Conservation (phyloP, 2,329 filamentous ascomycete species). For the Neospermospora avenae region DNA sequence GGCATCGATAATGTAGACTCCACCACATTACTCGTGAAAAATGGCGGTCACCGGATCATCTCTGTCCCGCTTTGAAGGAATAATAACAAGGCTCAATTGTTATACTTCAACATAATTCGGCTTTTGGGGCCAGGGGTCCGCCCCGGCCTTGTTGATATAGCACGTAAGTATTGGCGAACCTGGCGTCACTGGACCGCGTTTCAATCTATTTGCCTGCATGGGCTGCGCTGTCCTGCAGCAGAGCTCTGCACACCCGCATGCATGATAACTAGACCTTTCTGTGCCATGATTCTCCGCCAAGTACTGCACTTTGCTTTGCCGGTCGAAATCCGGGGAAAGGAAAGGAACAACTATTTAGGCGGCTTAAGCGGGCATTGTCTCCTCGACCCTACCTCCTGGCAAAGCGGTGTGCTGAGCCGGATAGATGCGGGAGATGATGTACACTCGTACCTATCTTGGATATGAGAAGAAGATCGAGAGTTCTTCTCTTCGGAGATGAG, state of each 20-base stretch:
- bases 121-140: conserved; percentile 8
- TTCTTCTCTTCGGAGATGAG: background rate
- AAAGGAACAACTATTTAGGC: conserved; percentile 16
- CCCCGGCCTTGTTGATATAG: background rate
- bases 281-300: background rate
- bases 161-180: background rate
- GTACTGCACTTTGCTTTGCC: conserved; percentile 1
- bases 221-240: conserved; percentile 5
- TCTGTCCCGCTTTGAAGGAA: background rate
- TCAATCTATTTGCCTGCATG: background rate
- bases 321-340: conserved; percentile 19
- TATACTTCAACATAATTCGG: background rate
- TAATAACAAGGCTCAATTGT: background rate
- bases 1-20: background rate
- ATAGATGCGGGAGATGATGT: conserved; percentile 6
- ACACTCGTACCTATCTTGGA: conserved; percentile 4
- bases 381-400: background rate
- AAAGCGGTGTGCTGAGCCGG: conserved; percentile 2
- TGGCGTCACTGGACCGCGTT: background rate
- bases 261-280: background rate
- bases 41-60: conserved; percentile 5
- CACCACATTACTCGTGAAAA: background rate
- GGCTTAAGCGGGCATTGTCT: conserved; percentile 9
- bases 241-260: background rate
- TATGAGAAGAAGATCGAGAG: background rate